A percentile compares a stretch with the other conserved stretches of the same genome.
Evolutionary conservation across 768 basidiomycete genomes (phyloP).

Genomic region (Amanita brunnescens): DNA sequence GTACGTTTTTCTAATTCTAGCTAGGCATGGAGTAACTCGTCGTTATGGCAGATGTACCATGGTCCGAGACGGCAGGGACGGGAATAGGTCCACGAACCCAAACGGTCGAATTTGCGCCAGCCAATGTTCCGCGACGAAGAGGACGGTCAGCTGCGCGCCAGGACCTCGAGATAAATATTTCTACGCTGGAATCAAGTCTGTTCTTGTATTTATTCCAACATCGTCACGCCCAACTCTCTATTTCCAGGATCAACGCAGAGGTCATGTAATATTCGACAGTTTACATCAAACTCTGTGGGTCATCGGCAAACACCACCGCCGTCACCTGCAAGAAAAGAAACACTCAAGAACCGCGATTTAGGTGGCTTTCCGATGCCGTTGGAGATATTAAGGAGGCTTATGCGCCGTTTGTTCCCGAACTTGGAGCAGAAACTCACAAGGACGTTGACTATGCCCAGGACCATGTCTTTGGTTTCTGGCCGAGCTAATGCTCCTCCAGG

Average conservation of each 20-base stretch:
- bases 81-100: constrained; percentile 25
- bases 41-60: neutral
- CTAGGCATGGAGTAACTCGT: neutral
- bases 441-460: constrained; percentile 69
- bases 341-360: constrained; percentile 37
- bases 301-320: neutral
- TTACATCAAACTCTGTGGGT: neutral
- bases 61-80: neutral
- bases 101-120: constrained; percentile 46
- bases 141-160: constrained; percentile 4
- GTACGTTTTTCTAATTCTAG: neutral
- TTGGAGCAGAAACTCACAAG: constrained; percentile 48
- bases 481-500: constrained; percentile 29
- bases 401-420: constrained; percentile 56
- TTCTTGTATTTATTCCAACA: constrained; percentile 13
- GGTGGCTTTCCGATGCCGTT: constrained; percentile 74
- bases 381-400: constrained; percentile 38
- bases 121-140: constrained; percentile 17
- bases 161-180: neutral
- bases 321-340: constrained; percentile 10
- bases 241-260: neutral
- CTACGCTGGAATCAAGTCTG: neutral
- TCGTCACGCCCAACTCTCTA: constrained; percentile 10
- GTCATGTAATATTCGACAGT: neutral
- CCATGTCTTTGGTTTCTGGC: constrained; percentile 48